Evolutionary conservation across 129 eudicot genomes (phyloP).

Genomic region (Dittrichia graveolens): DNA sequence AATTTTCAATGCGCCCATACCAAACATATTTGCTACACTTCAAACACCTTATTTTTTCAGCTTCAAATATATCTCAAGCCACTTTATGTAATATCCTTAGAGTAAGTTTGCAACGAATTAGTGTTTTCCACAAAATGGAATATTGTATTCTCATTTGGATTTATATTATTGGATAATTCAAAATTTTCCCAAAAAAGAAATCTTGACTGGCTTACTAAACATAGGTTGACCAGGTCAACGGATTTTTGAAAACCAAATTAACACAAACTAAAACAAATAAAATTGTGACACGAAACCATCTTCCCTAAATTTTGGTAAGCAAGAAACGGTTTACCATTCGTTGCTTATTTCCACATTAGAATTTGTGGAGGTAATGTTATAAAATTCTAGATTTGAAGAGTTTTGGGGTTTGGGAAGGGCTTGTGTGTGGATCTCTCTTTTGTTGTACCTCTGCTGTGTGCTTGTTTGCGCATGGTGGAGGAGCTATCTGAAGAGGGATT

Average conservation of each 20-base stretch:
- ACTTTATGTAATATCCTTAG: too few species aligned
- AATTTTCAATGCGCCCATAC: too few species aligned
- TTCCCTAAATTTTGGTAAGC: too few species aligned
- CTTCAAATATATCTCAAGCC: too few species aligned
- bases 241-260: not conserved
- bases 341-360: not conserved
- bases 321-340: slow-evolving; percentile 6
- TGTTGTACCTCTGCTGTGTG: slow-evolving; percentile 22
- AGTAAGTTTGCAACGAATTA: too few species aligned
- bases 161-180: not conserved
- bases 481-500: slow-evolving; percentile 11
- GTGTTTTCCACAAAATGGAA: too few species aligned
- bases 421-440: slow-evolving; percentile 11
- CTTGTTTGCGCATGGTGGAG: slow-evolving; percentile 23
- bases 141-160: too few species aligned
- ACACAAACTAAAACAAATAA: not conserved
- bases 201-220: too few species aligned
- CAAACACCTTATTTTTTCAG: too few species aligned
- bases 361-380: not conserved
- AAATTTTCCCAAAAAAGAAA: not conserved
- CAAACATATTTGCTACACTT: too few species aligned
- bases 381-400: not conserved
- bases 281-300: too few species aligned
- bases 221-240: slow-evolving; percentile 4
- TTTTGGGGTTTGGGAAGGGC: not conserved